Percentiles rank a stretch among this genome's conserved stretches.
Evolutionary conservation across 352 stramenopile species (phyloP).

Genomic region (Blastocystis sp.): DNA sequence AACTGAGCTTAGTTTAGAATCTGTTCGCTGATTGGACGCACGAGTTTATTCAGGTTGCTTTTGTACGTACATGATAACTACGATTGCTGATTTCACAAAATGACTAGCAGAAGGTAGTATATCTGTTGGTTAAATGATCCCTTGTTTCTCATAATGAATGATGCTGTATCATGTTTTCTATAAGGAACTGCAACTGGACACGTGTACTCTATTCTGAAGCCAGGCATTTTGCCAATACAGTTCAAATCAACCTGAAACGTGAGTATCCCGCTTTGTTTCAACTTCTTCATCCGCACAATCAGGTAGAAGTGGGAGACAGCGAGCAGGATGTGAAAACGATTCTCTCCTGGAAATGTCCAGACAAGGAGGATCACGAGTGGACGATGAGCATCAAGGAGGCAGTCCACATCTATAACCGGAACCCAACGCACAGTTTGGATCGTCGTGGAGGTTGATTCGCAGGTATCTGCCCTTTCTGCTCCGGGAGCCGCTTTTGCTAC

Average conservation of each 20-base stretch:
- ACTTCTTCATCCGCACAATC: background rate
- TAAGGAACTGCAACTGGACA: too few relatives aligned
- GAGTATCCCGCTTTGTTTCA: background rate
- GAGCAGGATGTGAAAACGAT: background rate
- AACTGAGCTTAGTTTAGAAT: too few relatives aligned
- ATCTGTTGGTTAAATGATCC: too few relatives aligned
- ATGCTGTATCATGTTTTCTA: too few relatives aligned
- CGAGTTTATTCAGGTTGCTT: too few relatives aligned
- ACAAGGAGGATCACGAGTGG: constrained; percentile 19
- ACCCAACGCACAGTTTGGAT: background rate
- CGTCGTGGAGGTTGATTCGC: background rate
- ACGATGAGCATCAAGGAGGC: background rate
- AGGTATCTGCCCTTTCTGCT: constrained; percentile 33
- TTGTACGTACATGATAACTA: too few relatives aligned
- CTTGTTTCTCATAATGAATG: too few relatives aligned
- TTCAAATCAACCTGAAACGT: background rate
- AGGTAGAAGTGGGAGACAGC: background rate
- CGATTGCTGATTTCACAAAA: too few relatives aligned
- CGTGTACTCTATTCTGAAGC: too few relatives aligned
- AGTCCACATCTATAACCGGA: background rate
- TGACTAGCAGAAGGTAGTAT: too few relatives aligned
- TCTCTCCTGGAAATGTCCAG: constrained; percentile 10
- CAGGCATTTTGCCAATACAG: too few relatives aligned
- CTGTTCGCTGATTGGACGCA: too few relatives aligned
- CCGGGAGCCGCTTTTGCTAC: background rate